Conservation (phyloP, 345 rosid species). For the Lagerstroemia speciosa region DNA sequence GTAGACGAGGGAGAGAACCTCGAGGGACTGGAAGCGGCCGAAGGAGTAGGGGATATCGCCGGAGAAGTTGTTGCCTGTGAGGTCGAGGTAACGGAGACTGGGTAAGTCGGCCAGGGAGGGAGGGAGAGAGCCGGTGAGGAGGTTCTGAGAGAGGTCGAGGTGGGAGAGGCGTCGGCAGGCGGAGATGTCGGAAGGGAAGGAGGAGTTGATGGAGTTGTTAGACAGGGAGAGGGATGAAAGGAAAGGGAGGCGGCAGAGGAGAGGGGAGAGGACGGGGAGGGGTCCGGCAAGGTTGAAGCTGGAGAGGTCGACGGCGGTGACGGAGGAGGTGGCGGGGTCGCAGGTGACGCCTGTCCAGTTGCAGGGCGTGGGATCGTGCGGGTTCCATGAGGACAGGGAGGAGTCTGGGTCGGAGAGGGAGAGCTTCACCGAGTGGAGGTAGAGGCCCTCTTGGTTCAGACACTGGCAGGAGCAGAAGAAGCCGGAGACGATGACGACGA, state of each 20-base stretch:
- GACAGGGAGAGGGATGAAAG: slow-evolving; percentile 43
- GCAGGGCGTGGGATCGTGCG: slow-evolving; percentile 29
- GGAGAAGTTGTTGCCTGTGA: slow-evolving; percentile 80
- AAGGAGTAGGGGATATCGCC: slow-evolving; percentile 72
- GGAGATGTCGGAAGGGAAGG: slow-evolving; percentile 57
- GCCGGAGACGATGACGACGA: slow-evolving; percentile 7
- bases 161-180: slow-evolving; percentile 43
- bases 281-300: slow-evolving; percentile 49
- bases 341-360: slow-evolving; percentile 35
- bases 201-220: slow-evolving; percentile 56
- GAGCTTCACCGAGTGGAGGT: slow-evolving; percentile 24
- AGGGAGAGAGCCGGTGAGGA: slow-evolving; percentile 65
- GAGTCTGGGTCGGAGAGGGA: slow-evolving; percentile 31
- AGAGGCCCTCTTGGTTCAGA: slow-evolving; percentile 40
- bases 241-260: slow-evolving; percentile 57
- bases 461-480: background rate
- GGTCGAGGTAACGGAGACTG: slow-evolving; percentile 43
- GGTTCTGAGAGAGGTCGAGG: slow-evolving; percentile 78
- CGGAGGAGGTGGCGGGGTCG: slow-evolving; percentile 26
- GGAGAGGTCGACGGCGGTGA: slow-evolving; percentile 63
- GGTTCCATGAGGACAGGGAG: slow-evolving; percentile 37
- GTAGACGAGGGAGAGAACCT: slow-evolving; percentile 68
- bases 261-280: slow-evolving; percentile 42
- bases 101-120: slow-evolving; percentile 48
- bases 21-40: slow-evolving; percentile 56